phyloP scores from a whole-genome alignment of 2,329 filamentous ascomycete genomes.

The Metarhizium album region DNA sequence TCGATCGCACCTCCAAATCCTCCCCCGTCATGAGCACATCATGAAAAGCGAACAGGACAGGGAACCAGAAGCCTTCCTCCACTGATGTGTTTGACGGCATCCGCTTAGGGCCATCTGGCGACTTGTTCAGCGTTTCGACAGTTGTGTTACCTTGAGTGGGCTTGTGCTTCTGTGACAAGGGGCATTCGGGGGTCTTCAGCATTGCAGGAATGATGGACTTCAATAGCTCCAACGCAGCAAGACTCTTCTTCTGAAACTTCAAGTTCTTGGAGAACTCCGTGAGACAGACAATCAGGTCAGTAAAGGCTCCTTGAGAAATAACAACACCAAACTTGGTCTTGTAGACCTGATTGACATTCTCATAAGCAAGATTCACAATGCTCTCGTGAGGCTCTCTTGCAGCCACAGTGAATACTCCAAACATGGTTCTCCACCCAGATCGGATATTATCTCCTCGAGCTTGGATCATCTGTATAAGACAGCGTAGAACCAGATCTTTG shows the following conservation, averaged over 20 bases:
- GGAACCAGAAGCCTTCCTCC: conserved; percentile 98
- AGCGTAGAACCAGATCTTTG: conserved; percentile 94
- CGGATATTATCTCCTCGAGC: conserved; percentile 92
- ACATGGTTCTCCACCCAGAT: conserved; percentile 98
- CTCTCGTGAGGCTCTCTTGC: conserved; percentile 87
- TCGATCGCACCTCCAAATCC: conserved; percentile 87
- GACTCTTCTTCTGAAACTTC: conserved; percentile 95
- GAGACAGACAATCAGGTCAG: conserved; percentile 88
- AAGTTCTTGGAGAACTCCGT: conserved; percentile 99
- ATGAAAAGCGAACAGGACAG: conserved; percentile 94
- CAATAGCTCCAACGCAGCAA: conserved; percentile 89
- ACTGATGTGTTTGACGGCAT: conserved; percentile 72
- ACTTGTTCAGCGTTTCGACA: conserved; percentile 32
- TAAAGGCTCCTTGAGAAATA: conserved; percentile 92
- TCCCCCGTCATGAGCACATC: conserved; percentile 99
- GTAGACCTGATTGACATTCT: conserved; percentile 93
- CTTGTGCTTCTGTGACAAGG: conserved; percentile 57
- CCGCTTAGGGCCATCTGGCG: conserved; percentile 32
- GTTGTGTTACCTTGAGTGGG: conserved; percentile 19
- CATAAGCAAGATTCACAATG: conserved; percentile 93
- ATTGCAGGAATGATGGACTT: conserved; percentile 92
- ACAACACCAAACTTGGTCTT: conserved; percentile 92
- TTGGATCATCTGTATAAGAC: conserved; percentile 98
- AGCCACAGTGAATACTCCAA: conserved; percentile 94
- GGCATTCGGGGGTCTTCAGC: conserved; percentile 91